Evolutionary conservation across 768 basidiomycete genomes (phyloP).

Genomic region (Hericium erinaceus): DNA sequence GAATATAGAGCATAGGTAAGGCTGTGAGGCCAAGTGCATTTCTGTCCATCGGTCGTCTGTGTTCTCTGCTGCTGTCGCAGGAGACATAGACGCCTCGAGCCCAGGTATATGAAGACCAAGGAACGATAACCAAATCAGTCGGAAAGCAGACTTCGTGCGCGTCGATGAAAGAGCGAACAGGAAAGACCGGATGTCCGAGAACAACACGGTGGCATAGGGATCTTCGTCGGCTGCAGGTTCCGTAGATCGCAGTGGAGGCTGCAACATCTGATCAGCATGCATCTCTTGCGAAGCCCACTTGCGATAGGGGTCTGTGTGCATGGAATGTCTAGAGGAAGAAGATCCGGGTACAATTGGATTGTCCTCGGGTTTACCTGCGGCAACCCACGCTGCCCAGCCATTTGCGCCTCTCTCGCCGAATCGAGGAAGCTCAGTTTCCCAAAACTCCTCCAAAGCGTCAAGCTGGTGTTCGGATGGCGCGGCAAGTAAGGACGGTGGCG

Average conservation of each 20-base stretch:
- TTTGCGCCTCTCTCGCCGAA: conserved; percentile 54
- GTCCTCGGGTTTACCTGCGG: conserved; percentile 31
- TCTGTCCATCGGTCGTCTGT: conserved; percentile 67
- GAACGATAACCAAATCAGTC: conserved; percentile 61
- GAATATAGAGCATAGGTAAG: conserved; percentile 44
- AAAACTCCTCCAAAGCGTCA: conserved; percentile 64
- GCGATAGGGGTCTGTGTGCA: conserved; percentile 46
- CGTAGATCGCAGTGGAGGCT: conserved; percentile 45
- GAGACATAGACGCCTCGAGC: conserved; percentile 34
- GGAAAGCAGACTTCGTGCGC: conserved; percentile 45
- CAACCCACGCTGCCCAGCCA: conserved; percentile 64
- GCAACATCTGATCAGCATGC: conserved; percentile 32
- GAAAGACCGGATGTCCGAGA: conserved; percentile 60
- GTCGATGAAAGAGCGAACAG: conserved; percentile 34
- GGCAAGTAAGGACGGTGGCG: conserved; percentile 36
- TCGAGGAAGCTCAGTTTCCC: conserved; percentile 79
- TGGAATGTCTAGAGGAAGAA: conserved; percentile 19
- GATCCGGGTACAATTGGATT: conserved; percentile 1
- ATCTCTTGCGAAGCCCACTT: conserved; percentile 57
- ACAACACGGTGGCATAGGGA: conserved; percentile 65
- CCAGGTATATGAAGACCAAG: conserved; percentile 69
- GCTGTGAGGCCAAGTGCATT: conserved; percentile 34
- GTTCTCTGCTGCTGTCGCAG: conserved; percentile 19
- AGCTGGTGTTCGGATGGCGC: conserved; percentile 40
- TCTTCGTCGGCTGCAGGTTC: conserved; percentile 44